phyloP scores from a whole-genome alignment of 1,139 yeast species.

The Pichia sorboxylosa region DNA sequence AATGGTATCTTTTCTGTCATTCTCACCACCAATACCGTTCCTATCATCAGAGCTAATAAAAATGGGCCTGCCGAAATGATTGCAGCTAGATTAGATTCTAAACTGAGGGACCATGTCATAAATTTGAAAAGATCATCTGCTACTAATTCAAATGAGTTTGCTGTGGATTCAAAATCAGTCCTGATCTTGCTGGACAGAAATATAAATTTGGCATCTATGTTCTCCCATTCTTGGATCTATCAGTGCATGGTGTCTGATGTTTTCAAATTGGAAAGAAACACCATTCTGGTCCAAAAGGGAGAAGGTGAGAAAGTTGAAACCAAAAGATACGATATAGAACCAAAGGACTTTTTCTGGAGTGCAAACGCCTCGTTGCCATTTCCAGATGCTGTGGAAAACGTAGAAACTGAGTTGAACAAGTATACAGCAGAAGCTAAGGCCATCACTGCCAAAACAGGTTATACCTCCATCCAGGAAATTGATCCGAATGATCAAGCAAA shows the following conservation, averaged over 20 bases:
- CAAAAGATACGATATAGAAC: constrained; percentile 75
- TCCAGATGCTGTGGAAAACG: constrained; percentile 96
- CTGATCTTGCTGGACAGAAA: constrained; percentile 77
- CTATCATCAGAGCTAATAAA: constrained; percentile 80
- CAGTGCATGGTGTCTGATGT: constrained; percentile 95
- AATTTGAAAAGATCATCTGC: constrained; percentile 38
- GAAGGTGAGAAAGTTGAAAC: constrained; percentile 22
- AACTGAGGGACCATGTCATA: constrained; percentile 71
- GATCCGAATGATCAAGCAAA: constrained; percentile 52
- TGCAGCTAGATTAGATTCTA: constrained; percentile 74
- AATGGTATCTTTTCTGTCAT: constrained; percentile 71
- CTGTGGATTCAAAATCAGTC: constrained; percentile 49
- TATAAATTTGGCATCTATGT: constrained; percentile 85
- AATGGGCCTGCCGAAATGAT: constrained; percentile 95
- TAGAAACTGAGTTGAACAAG: constrained; percentile 67
- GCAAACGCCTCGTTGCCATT: constrained; percentile 79
- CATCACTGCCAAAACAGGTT: constrained; percentile 71
- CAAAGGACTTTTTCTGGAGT: constrained; percentile 86
- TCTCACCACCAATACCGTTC: constrained; percentile 67
- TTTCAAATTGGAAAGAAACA: constrained; percentile 67
- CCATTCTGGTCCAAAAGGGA: constrained; percentile 41
- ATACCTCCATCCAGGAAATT: constrained; percentile 55
- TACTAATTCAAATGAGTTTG: constrained; percentile 12
- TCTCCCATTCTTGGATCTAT: constrained; percentile 95
- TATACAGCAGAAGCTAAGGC: constrained; percentile 85